A percentile compares a stretch with the other conserved stretches of the same genome.
These are phyloP conservation scores for Monosporascus sp. DNA, from an alignment of 2,329 filamentous ascomycete genomes.

Conservation along the genomic window DNA sequence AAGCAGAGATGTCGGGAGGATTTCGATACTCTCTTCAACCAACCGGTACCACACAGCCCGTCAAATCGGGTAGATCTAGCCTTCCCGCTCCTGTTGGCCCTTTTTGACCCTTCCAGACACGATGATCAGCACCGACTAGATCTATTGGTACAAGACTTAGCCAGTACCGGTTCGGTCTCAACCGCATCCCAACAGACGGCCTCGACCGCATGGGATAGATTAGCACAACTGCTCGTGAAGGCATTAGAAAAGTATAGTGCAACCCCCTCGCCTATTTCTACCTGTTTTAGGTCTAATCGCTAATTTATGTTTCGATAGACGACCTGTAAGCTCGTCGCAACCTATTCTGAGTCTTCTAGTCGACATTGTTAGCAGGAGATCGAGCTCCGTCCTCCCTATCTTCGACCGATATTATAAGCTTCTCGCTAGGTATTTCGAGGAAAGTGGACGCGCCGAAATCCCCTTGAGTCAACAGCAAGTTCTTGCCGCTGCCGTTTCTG, in stretches of 20 bases:
- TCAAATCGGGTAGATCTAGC: constrained; percentile 26
- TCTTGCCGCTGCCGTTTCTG: constrained; percentile 17
- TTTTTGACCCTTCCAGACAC: constrained; percentile 38
- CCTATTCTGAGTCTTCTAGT: constrained; percentile 32
- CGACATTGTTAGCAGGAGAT: constrained; percentile 24
- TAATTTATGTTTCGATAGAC: constrained; percentile 15
- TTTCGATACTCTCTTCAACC: constrained; percentile 57
- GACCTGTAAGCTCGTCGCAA: constrained; percentile 16
- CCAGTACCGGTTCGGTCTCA: constrained; percentile 1
- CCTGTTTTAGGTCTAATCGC: neutral
- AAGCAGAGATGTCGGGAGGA: constrained; percentile 51
- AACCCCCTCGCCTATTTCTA: neutral
- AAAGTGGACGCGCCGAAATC: constrained; percentile 11
- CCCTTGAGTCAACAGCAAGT: constrained; percentile 10
- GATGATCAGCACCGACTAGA: constrained; percentile 47
- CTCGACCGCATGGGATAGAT: constrained; percentile 17
- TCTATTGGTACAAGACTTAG: constrained; percentile 39
- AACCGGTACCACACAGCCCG: constrained; percentile 27
- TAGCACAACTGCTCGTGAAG: constrained; percentile 21
- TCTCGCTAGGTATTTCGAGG: constrained; percentile 32
- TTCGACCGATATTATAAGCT: constrained; percentile 35
- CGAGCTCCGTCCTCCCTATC: constrained; percentile 22
- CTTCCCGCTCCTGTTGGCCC: constrained; percentile 43
- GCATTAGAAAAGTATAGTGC: constrained; percentile 22
- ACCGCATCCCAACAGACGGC: constrained; percentile 3